Conservation (phyloP, 1,139 yeast species). For the Yamadazyma aaseri region DNA sequence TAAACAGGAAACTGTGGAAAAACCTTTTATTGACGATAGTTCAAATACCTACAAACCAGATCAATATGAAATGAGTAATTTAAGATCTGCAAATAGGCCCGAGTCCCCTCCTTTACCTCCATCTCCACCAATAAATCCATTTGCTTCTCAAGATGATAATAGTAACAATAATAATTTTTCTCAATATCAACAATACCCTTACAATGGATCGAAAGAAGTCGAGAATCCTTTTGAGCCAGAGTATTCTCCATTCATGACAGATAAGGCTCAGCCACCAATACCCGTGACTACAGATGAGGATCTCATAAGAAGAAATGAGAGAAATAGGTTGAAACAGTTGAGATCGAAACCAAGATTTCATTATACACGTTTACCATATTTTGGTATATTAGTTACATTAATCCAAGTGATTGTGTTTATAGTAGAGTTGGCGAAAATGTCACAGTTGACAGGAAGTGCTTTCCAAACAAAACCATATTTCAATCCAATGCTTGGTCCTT, state of each 20-base stretch:
- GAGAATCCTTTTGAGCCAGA: constrained; percentile 15
- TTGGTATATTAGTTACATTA: constrained; percentile 45
- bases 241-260: constrained; percentile 11
- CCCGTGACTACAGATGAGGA: constrained; percentile 18
- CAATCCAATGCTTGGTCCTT: constrained; percentile 84
- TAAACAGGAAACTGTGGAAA: too few relatives aligned
- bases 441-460: constrained; percentile 61
- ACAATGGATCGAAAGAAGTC: constrained; percentile 3
- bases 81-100: background rate
- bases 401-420: constrained; percentile 62
- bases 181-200: constrained; percentile 11
- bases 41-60: constrained; percentile 1
- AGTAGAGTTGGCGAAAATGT: constrained; percentile 65
- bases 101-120: constrained; percentile 5
- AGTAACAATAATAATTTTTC: constrained; percentile 3
- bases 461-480: constrained; percentile 71
- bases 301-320: constrained; percentile 24
- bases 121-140: constrained; percentile 10
- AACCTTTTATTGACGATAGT: constrained; percentile 1
- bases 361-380: constrained; percentile 45
- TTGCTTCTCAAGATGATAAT: constrained; percentile 3
- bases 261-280: constrained; percentile 17
- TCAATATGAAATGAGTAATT: constrained; percentile 12
- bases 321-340: constrained; percentile 25
- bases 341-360: constrained; percentile 39